phyloP scores from a whole-genome alignment of 257 asterid species.

The Salvia hispanica region DNA sequence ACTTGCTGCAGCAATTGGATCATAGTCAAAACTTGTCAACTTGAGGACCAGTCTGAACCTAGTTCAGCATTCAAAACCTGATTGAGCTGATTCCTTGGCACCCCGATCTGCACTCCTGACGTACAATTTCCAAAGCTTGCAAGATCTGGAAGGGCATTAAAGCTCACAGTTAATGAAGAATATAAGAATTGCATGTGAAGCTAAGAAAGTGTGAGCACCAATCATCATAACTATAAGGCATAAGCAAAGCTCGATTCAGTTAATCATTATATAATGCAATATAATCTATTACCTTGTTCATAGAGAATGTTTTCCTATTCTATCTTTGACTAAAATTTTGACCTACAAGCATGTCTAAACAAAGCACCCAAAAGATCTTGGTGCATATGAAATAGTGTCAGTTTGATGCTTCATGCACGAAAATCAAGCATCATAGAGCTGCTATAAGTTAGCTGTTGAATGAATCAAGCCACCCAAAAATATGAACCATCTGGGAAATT shows the following conservation, averaged over 20 bases:
- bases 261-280: not conserved
- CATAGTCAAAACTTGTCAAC: conserved; percentile 76
- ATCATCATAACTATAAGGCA: not conserved
- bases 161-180: conserved; percentile 29
- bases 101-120: conserved; percentile 98
- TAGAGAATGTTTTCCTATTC: not conserved
- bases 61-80: conserved; percentile 87
- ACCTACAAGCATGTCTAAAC: too few relatives aligned
- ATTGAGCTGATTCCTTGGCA: conserved; percentile 90
- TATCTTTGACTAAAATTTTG: not conserved
- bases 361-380: too few relatives aligned
- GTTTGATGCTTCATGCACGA: too few relatives aligned
- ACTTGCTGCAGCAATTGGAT: conserved; percentile 96
- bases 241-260: not conserved
- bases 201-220: conserved; percentile 6
- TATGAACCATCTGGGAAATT: too few relatives aligned
- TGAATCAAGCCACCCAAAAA: not conserved
- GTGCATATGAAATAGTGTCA: too few relatives aligned
- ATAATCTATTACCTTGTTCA: not conserved
- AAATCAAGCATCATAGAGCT: too few relatives aligned
- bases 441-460: too few relatives aligned
- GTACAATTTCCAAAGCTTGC: conserved; percentile 93
- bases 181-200: conserved; percentile 20
- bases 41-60: conserved; percentile 75
- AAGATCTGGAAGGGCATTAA: conserved; percentile 62